Conservation (phyloP, 225 moss, liverwort and hornwort species). For the Antitrichia curtipendula region DNA sequence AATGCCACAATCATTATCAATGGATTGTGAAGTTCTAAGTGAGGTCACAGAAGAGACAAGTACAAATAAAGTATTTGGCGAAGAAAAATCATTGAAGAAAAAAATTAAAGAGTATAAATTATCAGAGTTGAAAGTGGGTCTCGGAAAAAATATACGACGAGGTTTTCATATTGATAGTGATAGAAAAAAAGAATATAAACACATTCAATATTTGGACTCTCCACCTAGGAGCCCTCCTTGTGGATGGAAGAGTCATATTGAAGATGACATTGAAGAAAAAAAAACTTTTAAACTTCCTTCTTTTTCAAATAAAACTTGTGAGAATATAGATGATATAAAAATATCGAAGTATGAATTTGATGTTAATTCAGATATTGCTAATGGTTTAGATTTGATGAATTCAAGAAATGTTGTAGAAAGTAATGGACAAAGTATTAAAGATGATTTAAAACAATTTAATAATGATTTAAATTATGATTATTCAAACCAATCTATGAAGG, state of each 20-base stretch:
- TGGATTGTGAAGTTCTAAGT: not conserved
- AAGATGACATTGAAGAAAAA: conserved; percentile 17
- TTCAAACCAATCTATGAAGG: not conserved
- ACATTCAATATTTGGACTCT: conserved; percentile 50
- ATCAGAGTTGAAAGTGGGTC: not conserved
- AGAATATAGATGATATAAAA: conserved; percentile 15
- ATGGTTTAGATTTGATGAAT: not conserved
- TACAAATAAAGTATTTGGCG: not conserved
- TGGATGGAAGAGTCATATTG: conserved; percentile 50
- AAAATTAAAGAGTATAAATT: not conserved
- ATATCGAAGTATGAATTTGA: not conserved
- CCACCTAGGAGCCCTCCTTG: conserved; percentile 76
- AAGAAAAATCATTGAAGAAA: conserved; percentile 3
- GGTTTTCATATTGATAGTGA: not conserved
- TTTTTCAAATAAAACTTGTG: conserved; percentile 29
- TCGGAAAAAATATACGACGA: conserved; percentile 18
- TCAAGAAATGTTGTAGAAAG: not conserved
- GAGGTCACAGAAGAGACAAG: not conserved
- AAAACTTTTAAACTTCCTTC: conserved; percentile 29
- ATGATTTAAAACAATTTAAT: not conserved
- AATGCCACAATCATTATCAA: not conserved
- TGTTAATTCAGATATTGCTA: not conserved
- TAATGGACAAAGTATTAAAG: not conserved
- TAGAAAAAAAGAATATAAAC: conserved; percentile 46
- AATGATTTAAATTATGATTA: not conserved